These are phyloP conservation scores for Gracilaria gracilis DNA, from an alignment of 23 red algal species.

Conservation along the genomic window DNA sequence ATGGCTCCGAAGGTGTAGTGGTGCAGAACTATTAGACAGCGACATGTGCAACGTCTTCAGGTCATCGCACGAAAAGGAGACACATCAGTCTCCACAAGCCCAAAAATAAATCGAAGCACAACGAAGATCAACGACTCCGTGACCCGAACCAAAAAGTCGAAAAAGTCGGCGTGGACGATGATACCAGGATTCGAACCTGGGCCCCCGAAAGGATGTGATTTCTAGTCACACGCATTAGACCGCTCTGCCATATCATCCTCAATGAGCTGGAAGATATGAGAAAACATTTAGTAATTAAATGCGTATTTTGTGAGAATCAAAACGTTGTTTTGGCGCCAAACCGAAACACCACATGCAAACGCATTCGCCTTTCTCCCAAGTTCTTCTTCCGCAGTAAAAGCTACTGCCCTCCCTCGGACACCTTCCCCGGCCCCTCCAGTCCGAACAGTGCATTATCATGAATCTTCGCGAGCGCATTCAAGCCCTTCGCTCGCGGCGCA, in stretches of 20 bases:
- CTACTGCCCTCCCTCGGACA: background rate
- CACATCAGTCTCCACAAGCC: too few relatives aligned
- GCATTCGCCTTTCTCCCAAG: background rate
- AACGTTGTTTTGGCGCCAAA: conserved; percentile 23
- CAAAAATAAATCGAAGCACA: background rate
- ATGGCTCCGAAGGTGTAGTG: too few relatives aligned
- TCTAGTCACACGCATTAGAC: conserved; percentile 85
- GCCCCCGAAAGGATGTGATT: conserved; percentile 83
- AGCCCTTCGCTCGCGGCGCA: conserved; percentile 6
- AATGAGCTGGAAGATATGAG: background rate
- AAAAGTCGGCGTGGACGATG: conserved; percentile 29
- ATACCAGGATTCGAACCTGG: conserved; percentile 87
- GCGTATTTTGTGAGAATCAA: background rate
- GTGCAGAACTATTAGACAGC: too few relatives aligned
- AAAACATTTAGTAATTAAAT: background rate
- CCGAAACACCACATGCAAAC: background rate
- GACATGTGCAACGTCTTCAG: too few relatives aligned
- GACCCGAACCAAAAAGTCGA: background rate
- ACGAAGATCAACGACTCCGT: too few relatives aligned
- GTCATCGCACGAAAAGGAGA: too few relatives aligned
- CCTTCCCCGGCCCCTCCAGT: background rate
- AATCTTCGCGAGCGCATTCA: conserved; percentile 13
- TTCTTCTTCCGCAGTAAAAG: background rate
- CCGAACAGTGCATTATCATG: background rate
- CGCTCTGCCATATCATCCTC: conserved; percentile 81